A percentile compares a stretch with the other conserved stretches of the same genome.
These are phyloP conservation scores for Jatropha multifida DNA, from an alignment of 441 rosid genomes.

Conservation along the genomic window DNA sequence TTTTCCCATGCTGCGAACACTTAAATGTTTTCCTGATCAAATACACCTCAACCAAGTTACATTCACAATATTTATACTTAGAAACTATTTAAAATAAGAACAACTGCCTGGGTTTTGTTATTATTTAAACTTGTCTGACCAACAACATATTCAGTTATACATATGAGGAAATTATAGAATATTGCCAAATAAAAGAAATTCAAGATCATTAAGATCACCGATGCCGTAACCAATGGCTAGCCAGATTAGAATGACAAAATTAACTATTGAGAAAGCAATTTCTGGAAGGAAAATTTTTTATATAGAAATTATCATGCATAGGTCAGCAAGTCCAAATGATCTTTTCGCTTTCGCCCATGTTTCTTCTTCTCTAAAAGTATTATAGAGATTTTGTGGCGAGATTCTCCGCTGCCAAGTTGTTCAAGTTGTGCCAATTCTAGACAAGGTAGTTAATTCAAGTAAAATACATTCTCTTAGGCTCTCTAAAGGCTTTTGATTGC, in stretches of 20 bases:
- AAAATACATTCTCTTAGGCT: background rate
- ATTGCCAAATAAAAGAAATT: no score
- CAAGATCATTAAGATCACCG: no score
- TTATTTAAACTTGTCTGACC: background rate
- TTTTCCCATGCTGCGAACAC: slow-evolving; percentile 38
- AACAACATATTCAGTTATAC: background rate
- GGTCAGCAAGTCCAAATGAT: background rate
- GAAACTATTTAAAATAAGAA: background rate
- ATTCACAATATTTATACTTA: background rate
- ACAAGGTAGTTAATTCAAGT: no score
- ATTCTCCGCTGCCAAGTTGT: background rate
- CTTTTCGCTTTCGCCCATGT: background rate
- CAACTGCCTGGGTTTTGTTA: background rate
- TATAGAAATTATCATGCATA: no score
- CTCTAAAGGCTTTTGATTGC: background rate
- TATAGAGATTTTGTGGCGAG: background rate
- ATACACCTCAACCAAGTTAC: slow-evolving; percentile 1
- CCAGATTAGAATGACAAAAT: background rate
- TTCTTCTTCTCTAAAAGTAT: background rate
- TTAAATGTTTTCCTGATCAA: slow-evolving; percentile 8
- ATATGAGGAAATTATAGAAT: background rate
- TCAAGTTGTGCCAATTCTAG: background rate
- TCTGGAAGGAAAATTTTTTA: background rate
- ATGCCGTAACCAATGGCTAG: no score
- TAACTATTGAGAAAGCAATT: no score